Evolutionary conservation across 2,329 filamentous ascomycete species (phyloP).

Genomic region (Curvularia sp.): DNA sequence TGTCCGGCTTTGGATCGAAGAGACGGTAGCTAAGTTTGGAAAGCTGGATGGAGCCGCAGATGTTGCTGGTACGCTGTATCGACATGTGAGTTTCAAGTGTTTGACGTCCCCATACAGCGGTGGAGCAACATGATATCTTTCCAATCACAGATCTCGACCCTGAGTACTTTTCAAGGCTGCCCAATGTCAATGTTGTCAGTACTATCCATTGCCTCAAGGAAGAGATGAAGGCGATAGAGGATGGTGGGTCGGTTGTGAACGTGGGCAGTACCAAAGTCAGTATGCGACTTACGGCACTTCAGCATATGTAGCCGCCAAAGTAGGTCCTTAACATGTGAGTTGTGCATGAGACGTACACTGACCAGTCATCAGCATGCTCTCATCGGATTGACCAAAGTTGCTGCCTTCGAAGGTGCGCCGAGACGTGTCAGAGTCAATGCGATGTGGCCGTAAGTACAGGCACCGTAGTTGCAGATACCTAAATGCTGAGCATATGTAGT

Average conservation of each 20-base stretch:
- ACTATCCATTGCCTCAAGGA: constrained; percentile 40
- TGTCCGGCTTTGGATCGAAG: too few relatives aligned
- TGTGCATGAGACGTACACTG: background rate
- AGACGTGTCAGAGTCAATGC: constrained; percentile 24
- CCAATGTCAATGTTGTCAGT: constrained; percentile 52
- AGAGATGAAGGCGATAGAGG: constrained; percentile 28
- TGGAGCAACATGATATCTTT: too few relatives aligned
- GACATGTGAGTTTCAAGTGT: too few relatives aligned
- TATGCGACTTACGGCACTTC: constrained; percentile 54
- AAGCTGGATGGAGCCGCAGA: too few relatives aligned
- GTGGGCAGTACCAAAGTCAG: constrained; percentile 15
- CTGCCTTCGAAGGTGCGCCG: constrained; percentile 46
- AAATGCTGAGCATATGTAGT: too few relatives aligned
- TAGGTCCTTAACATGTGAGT: background rate
- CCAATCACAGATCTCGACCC: too few relatives aligned
- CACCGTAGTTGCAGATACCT: too few relatives aligned
- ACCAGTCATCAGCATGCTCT: constrained; percentile 38
- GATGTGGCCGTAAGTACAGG: too few relatives aligned
- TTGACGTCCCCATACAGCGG: too few relatives aligned
- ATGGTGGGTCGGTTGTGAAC: constrained; percentile 32
- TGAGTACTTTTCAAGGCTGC: constrained; percentile 26
- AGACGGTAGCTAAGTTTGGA: too few relatives aligned
- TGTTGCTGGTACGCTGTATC: too few relatives aligned
- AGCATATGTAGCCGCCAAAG: constrained; percentile 47
- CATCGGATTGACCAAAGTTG: constrained; percentile 48